Evolutionary conservation across 192 early-diverging fungal species (phyloP).

Genomic region (Backusella westeae): DNA sequence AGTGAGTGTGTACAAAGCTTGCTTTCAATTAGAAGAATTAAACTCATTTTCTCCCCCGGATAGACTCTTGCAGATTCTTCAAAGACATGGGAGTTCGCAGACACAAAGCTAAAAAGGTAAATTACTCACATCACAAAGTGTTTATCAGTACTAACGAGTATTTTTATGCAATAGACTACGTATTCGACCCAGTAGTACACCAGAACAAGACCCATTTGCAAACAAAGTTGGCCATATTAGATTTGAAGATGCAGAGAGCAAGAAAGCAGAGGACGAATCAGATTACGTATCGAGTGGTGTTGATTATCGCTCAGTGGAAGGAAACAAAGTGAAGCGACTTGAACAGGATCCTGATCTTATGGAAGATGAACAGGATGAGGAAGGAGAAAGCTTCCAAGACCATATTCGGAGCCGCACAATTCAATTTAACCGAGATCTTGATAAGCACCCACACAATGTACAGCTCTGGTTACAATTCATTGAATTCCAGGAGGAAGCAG

Average conservation of each 20-base stretch:
- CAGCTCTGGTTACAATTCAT: conserved; percentile 51
- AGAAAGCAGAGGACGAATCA: background rate
- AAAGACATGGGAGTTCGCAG: conserved; percentile 1
- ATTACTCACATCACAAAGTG: background rate
- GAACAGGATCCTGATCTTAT: conserved; percentile 26
- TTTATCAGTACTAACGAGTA: no score
- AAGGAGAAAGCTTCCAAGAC: conserved; percentile 40
- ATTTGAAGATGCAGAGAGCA: background rate
- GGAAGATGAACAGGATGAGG: conserved; percentile 28
- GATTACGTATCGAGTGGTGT: conserved; percentile 16
- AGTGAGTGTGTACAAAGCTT: background rate
- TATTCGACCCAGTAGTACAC: background rate
- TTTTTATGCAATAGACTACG: background rate
- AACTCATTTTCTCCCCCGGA: background rate
- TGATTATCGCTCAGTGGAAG: conserved; percentile 47
- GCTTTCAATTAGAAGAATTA: background rate
- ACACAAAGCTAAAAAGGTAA: conserved; percentile 29
- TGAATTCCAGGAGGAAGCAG: conserved; percentile 49
- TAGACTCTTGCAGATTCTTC: background rate
- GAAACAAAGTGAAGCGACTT: conserved; percentile 34
- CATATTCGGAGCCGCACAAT: conserved; percentile 34
- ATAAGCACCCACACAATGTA: conserved; percentile 43
- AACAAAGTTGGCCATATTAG: background rate
- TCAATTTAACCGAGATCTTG: conserved; percentile 27
- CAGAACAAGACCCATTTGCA: background rate